Base-by-base conservation (phyloP, 768 basidiomycete genomes). In the Rhodosporidiobolus sp. region DNA sequence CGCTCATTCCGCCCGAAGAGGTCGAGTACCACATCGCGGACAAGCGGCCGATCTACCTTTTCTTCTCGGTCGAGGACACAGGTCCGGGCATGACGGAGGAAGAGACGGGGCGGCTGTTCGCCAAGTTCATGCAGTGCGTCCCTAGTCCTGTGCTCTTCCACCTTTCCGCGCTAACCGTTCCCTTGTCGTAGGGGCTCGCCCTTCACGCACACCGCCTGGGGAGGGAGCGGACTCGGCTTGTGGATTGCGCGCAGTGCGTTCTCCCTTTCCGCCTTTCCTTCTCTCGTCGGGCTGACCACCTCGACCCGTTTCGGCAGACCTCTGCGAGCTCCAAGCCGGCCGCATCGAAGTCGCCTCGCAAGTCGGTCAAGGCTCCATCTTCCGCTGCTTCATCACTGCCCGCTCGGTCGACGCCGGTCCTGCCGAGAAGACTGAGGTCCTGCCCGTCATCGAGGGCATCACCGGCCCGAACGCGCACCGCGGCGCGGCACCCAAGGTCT, bases 141-240 rank as follows among this genome's bases (percentile, higher is more conserved):
- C 9, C 4, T n/a, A n/a, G n/a, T n/a, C n/a, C n/a, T n/a, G n/a
- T n/a, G 14, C 48, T n/a, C 20, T 4, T 30, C 24, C 24, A 16
- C 28, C 17, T 19, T 19, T 22, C 34, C 20, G 24, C 17, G 9
- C 60, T 68, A 19, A 53, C 34, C 6, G 8, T 4, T 45, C 43
- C 49, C 8, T 24, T 20, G 26, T 30, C 14, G 38, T 52, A 72
- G 70, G 32, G 77, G 75, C 8, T 79, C 78, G 26, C 78, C 78
- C n/a, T 76, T 79, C 73, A 79, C 78, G 3, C 78, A 79, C 61
- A 78, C 78, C 20, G 74, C 78, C n/a, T 81, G 78, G 67, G 81
- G 80, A 4, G 81, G 81, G 11, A 76, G 74, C 19, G 81, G 81
- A 7, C 68, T 82, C 4, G 81, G 80, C 0, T 58, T 82, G 26